Evolutionary conservation across 441 rosid genomes (phyloP).

Genomic region (Gossypium armourianum): DNA sequence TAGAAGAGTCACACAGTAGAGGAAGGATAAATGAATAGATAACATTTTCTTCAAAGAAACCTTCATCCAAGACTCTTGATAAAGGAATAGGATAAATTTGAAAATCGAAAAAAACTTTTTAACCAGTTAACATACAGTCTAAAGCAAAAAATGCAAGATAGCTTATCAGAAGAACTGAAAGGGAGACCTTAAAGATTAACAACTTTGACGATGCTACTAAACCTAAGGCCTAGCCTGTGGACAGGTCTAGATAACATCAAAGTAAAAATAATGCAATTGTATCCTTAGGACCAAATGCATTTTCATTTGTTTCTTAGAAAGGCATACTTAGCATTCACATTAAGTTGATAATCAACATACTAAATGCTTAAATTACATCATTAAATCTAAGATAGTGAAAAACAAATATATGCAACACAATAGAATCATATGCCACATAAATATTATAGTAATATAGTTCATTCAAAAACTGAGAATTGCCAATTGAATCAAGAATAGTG

Average conservation of each 20-base stretch:
- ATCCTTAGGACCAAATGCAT: not conserved
- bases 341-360: not conserved
- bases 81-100: constrained; percentile 4
- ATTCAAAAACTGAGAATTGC: not conserved
- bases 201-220: not conserved
- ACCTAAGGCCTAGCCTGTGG: not conserved
- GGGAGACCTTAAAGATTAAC: not conserved
- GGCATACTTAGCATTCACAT: not conserved
- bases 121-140: not conserved
- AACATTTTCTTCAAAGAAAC: constrained; percentile 4
- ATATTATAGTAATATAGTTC: not conserved
- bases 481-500: not conserved
- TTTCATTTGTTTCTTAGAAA: constrained; percentile 2
- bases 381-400: not conserved
- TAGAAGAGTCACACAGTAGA: not conserved
- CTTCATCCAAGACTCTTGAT: not conserved
- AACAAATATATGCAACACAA: not conserved
- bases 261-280: not conserved
- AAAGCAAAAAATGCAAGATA: not conserved
- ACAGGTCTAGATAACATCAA: not conserved
- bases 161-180: not conserved
- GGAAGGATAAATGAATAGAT: not conserved
- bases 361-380: not conserved
- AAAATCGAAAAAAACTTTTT: not conserved
- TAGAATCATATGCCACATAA: not conserved